Base-by-base conservation (phyloP, 129 eudicot genomes). In the Centella asiatica region DNA sequence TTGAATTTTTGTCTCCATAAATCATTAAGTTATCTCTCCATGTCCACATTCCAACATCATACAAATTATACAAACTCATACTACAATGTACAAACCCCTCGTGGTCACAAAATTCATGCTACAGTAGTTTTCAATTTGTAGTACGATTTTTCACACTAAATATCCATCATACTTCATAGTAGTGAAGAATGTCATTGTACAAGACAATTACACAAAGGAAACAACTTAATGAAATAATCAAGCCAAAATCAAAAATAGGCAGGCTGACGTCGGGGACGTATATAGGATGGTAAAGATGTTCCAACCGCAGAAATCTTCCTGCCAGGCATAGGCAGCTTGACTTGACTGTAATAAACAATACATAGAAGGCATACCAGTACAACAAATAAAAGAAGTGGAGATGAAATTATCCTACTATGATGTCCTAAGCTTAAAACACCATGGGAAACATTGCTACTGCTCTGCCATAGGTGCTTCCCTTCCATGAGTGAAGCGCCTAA, bases 401-500 rank as follows among this genome's bases (percentile, higher is more conserved):
- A 89, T 11, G 70, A 62, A 27, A 77, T 34, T 28, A 76, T 57
- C 66, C 73, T 52, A 37, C 51, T 66, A 56, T 61, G n/a, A n/a
- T n/a, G 44, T 63, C 76, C 69, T 37, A 69, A 20, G 20, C 52
- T 14, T 8, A 51, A 60, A 64, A 69, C 24, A 36, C 62, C 42
- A 66, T 50, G 64, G 24, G 32, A 53, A 47, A 74, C 23, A 51
- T 37, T 70, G 52, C 22, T 24, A 46, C 27, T 58, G 31, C 48
- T 73, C 57, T 29, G 73, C 86, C 84, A 72, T 27, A 60, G 29
- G 54, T 71, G 72, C 26, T 77, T 74, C 60, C 93, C 93, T 79
- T 90, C 93, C 19, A 90, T 57, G 44, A 90, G 63, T 19, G 93
- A 82, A 56, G 97, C 95, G 60, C 97, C 97, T 79, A 90, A 71